Evolutionary conservation across 305 asterid genomes (phyloP).

Genomic region (Salvia sclarea): DNA sequence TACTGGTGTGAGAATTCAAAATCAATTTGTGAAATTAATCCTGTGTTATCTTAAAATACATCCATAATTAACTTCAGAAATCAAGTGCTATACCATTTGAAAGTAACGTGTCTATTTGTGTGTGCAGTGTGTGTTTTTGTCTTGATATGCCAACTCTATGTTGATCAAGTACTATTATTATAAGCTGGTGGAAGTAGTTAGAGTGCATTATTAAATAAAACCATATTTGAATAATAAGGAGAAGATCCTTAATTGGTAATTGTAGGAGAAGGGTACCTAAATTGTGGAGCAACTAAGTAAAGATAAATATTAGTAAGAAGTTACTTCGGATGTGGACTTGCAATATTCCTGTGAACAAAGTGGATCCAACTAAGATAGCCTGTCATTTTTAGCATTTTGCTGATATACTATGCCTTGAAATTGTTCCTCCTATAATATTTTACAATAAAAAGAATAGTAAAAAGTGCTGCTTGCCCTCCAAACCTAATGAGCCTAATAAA

Average conservation of each 20-base stretch:
- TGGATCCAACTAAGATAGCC: slow-evolving; percentile 18
- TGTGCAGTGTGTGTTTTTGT: background rate
- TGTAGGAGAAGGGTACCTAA: background rate
- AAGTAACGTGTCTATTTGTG: background rate
- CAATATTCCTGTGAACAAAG: slow-evolving; percentile 1
- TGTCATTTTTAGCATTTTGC: slow-evolving; percentile 15
- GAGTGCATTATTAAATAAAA: background rate
- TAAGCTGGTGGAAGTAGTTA: slow-evolving; percentile 22
- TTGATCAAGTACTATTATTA: slow-evolving; percentile 16
- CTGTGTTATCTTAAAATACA: background rate
- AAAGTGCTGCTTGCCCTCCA: background rate
- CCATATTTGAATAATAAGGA: background rate
- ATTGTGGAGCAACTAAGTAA: background rate
- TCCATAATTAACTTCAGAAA: background rate
- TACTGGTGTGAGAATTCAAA: background rate
- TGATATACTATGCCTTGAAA: background rate
- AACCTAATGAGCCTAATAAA: background rate
- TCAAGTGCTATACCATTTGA: background rate
- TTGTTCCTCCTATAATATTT: background rate
- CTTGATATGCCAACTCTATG: background rate
- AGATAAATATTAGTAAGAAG: slow-evolving; percentile 11
- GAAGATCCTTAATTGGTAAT: background rate
- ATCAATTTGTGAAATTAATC: background rate
- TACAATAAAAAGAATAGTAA: background rate
- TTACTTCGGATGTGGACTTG: slow-evolving; percentile 4